Conservation (phyloP, 2,329 filamentous ascomycete genomes). For the Fusarium cyanostomum region DNA sequence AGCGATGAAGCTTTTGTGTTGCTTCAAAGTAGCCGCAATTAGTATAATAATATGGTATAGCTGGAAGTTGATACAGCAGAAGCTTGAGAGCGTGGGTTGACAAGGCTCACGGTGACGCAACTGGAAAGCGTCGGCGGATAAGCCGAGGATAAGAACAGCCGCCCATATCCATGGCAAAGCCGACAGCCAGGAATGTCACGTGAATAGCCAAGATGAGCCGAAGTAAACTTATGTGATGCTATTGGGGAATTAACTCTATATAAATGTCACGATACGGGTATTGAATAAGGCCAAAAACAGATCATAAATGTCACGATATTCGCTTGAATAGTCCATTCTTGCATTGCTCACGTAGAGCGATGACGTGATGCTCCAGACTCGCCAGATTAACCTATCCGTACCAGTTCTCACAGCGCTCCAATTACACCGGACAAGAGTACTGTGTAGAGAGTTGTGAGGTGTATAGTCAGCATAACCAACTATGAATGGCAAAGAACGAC, state of each 20-base stretch:
- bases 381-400: neutral
- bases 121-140: constrained; percentile 37
- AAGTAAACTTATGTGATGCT: neutral
- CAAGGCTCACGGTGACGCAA: constrained; percentile 42
- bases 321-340: neutral
- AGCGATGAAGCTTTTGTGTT: neutral
- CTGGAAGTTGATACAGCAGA: constrained; percentile 12
- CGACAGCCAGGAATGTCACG: constrained; percentile 34
- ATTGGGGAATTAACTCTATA: neutral
- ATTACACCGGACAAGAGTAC: neutral
- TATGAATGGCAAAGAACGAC: no score
- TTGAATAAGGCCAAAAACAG: no score
- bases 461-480: neutral
- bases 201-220: constrained; percentile 14
- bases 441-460: no score
- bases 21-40: constrained; percentile 2
- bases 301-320: neutral
- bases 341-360: neutral
- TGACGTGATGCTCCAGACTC: neutral
- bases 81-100: constrained; percentile 24
- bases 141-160: constrained; percentile 43
- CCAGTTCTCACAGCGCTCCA: neutral
- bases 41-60: constrained; percentile 4
- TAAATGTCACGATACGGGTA: neutral
- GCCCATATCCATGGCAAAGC: constrained; percentile 33